Evolutionary conservation across 2,329 filamentous ascomycete species (phyloP).

Genomic region (Talaromyces sp.): DNA sequence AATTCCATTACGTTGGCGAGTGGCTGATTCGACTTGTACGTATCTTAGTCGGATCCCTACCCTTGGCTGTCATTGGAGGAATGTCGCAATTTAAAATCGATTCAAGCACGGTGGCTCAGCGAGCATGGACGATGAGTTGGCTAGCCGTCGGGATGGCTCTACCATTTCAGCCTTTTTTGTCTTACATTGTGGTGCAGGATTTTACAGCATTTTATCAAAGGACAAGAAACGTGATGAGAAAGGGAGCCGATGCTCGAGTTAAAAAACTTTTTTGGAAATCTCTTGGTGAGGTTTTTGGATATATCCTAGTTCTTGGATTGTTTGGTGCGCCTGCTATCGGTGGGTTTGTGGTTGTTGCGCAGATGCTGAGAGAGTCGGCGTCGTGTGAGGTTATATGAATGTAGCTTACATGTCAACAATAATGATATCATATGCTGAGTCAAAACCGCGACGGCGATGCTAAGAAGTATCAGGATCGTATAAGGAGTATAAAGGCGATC

Average conservation of each 20-base stretch:
- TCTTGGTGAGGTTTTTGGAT: not conserved
- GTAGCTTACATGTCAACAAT: no score
- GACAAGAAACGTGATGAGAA: not conserved
- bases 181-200: not conserved
- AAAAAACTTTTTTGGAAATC: not conserved
- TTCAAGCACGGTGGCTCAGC: conserved; percentile 24
- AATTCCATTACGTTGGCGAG: not conserved
- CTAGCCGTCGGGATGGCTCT: conserved; percentile 20
- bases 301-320: not conserved
- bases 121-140: conserved; percentile 27
- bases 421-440: not conserved
- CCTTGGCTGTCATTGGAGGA: conserved; percentile 25
- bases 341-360: conserved; percentile 27
- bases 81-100: conserved; percentile 26
- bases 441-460: not conserved
- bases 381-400: conserved; percentile 6
- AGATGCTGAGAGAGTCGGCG: conserved; percentile 29
- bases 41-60: conserved; percentile 18
- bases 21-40: not conserved
- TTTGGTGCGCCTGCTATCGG: conserved; percentile 23
- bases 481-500: no score
- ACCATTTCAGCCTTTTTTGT: not conserved
- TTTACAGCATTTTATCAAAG: not conserved
- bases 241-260: not conserved
- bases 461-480: no score